Conservation (phyloP, 164 flowering plant genomes). For the Taxillus chinensis region DNA sequence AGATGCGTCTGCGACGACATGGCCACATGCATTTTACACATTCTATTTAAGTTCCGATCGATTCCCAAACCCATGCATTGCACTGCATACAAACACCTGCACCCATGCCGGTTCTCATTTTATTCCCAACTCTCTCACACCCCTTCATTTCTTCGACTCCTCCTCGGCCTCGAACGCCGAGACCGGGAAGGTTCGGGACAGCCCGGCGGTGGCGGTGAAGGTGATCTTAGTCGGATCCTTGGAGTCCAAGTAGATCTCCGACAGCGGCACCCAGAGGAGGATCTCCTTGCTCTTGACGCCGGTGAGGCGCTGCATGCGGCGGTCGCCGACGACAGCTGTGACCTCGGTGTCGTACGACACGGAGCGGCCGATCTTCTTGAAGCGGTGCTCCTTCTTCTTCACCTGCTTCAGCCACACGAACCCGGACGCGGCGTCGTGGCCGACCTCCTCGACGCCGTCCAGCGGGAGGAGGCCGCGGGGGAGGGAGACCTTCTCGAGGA, state of each 20-base stretch:
- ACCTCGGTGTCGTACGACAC: conserved; percentile 49
- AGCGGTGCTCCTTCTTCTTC: conserved; percentile 29
- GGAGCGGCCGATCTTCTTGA: conserved; percentile 16
- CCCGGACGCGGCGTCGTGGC: conserved; percentile 33
- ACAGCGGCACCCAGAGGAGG: conserved; percentile 47
- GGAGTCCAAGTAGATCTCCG: conserved; percentile 32
- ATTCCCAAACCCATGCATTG: too few species aligned
- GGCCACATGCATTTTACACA: too few species aligned
- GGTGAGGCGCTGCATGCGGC: conserved; percentile 36
- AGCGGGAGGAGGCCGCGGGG: conserved; percentile 55
- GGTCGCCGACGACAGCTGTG: conserved; percentile 44
- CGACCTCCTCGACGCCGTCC: conserved; percentile 36
- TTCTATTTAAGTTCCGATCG: too few species aligned
- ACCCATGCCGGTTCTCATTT: too few species aligned
- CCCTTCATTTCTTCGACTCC: conserved; percentile 19
- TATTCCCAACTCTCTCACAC: not conserved
- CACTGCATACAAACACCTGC: too few species aligned
- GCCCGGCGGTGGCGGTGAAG: conserved; percentile 27
- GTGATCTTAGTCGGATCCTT: conserved; percentile 15
- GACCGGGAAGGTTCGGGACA: conserved; percentile 23
- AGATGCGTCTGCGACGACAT: too few species aligned
- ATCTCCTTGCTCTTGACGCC: conserved; percentile 65
- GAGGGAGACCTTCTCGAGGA: conserved; percentile 27
- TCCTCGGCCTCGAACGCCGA: conserved; percentile 23
- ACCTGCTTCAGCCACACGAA: conserved; percentile 61